Base-by-base conservation (phyloP, 768 basidiomycete genomes). In the Psilocybe sp. region DNA sequence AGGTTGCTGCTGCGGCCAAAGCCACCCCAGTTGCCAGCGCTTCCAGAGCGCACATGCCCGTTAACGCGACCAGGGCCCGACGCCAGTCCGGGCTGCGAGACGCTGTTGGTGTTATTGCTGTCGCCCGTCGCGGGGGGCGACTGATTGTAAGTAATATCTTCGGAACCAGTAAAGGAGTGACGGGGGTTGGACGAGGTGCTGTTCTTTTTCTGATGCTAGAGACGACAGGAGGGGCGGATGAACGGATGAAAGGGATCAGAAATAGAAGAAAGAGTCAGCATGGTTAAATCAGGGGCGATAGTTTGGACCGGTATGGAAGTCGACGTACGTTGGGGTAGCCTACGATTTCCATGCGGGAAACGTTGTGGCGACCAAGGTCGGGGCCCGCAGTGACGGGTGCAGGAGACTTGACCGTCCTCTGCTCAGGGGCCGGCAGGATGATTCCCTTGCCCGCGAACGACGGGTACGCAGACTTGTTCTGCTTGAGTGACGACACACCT, bases 381-480 rank as follows among this genome's bases (percentile, higher is more conserved):
- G 89, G 90, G 44, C 89, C 90, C 50, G 89, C 89, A 50, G 89
- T 92, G 53, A 89, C 79, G 33, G 89, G 90, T 43, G 83, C 85
- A 49, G 89, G 88, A 16, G 86, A 87, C 64, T 87, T 81, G 51
- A 79, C 74, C 15, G 78, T 68, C 20, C 77, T 66, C 43, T 81
- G 81, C 40, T 87, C 87, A 40, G 77, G 74, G 12, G 80, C 69
- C 15, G 78, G 78, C 47, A 83, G 66, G 37, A 87, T 67, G 41
- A 84, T 77, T 13, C 82, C 82, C 47, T 79, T 79, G 56, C 78
- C 78, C 6, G 77, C 71, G 48, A 86, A 83, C 47, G 82, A 76
- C 4, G 90, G 89, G 59, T 87, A 92, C 0, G 89, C 89, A 8
- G 89, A 91, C 67, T 92, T 92, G 70, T 92, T 92, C 71, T 90